Conservation (phyloP, 805 yeast genomes). For the Candida germanica region DNA sequence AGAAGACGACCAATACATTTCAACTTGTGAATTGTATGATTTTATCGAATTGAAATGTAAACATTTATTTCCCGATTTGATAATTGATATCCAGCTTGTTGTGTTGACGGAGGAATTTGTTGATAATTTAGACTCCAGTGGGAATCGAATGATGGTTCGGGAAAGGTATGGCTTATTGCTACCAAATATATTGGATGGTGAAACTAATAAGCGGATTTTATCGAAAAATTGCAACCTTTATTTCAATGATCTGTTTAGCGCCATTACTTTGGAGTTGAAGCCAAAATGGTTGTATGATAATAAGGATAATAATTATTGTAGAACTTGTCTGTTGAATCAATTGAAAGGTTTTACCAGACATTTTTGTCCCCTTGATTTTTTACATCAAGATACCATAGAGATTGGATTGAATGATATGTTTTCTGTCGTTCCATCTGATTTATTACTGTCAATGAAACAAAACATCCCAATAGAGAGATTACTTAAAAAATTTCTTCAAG, state of each 20-base stretch:
- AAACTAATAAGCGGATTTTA: conserved; percentile 22
- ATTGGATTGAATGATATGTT: conserved; percentile 35
- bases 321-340: conserved; percentile 55
- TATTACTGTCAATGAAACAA: conserved; percentile 20
- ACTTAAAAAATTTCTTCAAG: conserved; percentile 29
- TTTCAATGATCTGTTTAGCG: conserved; percentile 11
- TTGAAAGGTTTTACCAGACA: conserved; percentile 29
- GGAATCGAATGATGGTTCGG: conserved; percentile 27
- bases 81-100: conserved; percentile 31
- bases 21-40: conserved; percentile 39
- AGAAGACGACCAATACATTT: conserved; percentile 32
- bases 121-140: conserved; percentile 23
- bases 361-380: conserved; percentile 49
- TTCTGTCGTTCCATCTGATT: conserved; percentile 17
- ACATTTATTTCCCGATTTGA: conserved; percentile 26
- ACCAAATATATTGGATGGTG: conserved; percentile 38
- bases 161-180: conserved; percentile 45
- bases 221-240: conserved; percentile 38
- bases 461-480: conserved; percentile 34
- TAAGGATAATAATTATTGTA: conserved; percentile 42
- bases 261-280: conserved; percentile 47
- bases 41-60: conserved; percentile 37
- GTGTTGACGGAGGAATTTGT: conserved; percentile 30
- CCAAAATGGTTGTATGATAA: conserved; percentile 61
- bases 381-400: conserved; percentile 27